Percentiles rank a stretch among this genome's conserved stretches.
Conservation (phyloP, 2,329 filamentous ascomycete species). For the Paraphaeosphaeria minitans region DNA sequence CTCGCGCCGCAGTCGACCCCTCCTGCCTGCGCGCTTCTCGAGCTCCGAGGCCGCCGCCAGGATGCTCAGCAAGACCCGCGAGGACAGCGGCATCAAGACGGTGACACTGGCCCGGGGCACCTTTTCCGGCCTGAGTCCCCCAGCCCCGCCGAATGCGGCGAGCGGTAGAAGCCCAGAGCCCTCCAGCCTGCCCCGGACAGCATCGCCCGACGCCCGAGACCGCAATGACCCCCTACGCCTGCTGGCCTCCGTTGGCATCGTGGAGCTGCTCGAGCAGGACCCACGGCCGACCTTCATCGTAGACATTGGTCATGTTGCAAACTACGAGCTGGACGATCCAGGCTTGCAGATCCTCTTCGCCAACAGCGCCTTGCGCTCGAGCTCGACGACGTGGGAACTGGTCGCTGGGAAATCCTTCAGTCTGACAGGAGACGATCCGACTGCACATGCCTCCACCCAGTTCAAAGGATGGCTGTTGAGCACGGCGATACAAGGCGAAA, state of each 20-base stretch:
- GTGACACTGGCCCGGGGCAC: conserved; percentile 57
- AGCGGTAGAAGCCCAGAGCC: conserved; percentile 62
- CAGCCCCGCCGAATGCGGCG: conserved; percentile 54
- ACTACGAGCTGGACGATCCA: conserved; percentile 53
- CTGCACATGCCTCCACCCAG: conserved; percentile 41
- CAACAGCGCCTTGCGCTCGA: conserved; percentile 69
- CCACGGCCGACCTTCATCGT: conserved; percentile 77
- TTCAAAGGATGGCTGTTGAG: conserved; percentile 74
- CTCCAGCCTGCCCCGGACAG: conserved; percentile 53
- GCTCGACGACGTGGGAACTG: conserved; percentile 60
- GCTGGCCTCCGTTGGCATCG: conserved; percentile 68
- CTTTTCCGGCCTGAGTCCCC: conserved; percentile 46
- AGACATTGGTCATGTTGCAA: conserved; percentile 66
- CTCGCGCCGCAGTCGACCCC: conserved; percentile 48
- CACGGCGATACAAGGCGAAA: conserved; percentile 58
- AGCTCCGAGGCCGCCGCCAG: conserved; percentile 63
- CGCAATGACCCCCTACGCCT: conserved; percentile 59
- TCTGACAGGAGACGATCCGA: conserved; percentile 43
- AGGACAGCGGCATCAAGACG: conserved; percentile 57
- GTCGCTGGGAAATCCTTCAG: conserved; percentile 55
- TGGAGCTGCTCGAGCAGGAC: conserved; percentile 78
- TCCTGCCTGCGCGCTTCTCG: conserved; percentile 60
- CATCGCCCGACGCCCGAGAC: conserved; percentile 59
- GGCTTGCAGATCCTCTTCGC: conserved; percentile 68
- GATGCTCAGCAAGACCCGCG: conserved; percentile 59